Evolutionary conservation across 257 asterid genomes (phyloP), one percentile per base, ranked within the genome.

Genomic region (Nemophila menziesii): DNA sequence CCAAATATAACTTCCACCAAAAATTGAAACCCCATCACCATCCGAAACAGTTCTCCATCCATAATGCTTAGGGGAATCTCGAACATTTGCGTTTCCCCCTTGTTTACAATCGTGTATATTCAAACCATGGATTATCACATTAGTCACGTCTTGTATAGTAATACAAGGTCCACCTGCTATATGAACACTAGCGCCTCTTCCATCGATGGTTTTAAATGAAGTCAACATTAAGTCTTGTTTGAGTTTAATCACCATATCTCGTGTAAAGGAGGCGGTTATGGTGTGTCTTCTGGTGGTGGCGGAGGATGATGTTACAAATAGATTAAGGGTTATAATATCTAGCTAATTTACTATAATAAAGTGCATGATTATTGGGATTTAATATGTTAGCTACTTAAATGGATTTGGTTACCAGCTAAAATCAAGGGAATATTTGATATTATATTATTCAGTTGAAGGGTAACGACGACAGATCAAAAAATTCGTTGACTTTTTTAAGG

Each of bases 121-220:
- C 15, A 60, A 37, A 20, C 47, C 53, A n/a, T 53, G 61, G 37
- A 60, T 60, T 7, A 60, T 53, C 2, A 60, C 66, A 36, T 60
- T 53, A 9, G 49, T 33, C 0, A 60, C 61, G 16, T 54, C 46
- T 19, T 46, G 61, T 43, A 60, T 9, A 0, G 55, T 53, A 5
- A 60, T 53, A 48, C 66, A 60, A 15, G 61, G 61, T 5, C 27
- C 46, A 3, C 66, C 66, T 0, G 61, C 53, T 9, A 60, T 26
- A 7, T 33, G 51, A 20, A 60, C 56, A 43, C 47, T 52, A 2
- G 43, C 56, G 0, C 66, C 66, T 0, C 66, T 59, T 1, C 66
- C 66, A 1, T 60, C 66, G 18, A 60, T 52, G 9, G 66, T 60
- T 21, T 52, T 60, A 29, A 11, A 23, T 10, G 33, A 44, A 5